Base-by-base conservation (phyloP, 2,329 filamentous ascomycete genomes). In the Purpureocillium takamizusanense region DNA sequence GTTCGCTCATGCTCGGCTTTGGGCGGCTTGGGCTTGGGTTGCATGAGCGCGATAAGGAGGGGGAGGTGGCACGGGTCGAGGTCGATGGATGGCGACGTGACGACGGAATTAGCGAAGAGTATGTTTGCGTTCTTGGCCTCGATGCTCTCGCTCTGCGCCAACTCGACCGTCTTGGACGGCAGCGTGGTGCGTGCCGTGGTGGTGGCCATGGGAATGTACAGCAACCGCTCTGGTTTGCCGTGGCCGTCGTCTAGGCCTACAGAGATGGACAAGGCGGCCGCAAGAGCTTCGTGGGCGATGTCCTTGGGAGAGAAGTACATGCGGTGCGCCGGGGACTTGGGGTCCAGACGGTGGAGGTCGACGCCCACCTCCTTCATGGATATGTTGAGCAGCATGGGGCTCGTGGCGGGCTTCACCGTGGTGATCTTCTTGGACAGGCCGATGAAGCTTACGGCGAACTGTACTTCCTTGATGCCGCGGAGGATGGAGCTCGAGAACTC, bases 251-350 rank as follows among this genome's bases (percentile, higher is more conserved):
- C 89, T 28, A 98, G 71, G 30, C 88, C 92, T 41, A 97, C 73
- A 0, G 90, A 90, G 40, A 98, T 85, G 1, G 92, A 95, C 31
- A 98, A 78, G 4, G 89, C 92, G 14, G 90, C 92, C 16, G 92
- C 75, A 28, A 98, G 72, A 10, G 89, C 92, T 67, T 98, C 90
- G 58, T 98, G 92, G 11, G 92, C 92, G 52, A 95, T 81, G 55
- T 95, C 92, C 44, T 87, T 83, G 16, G 83, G 79, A 3, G 89
- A 86, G 55, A 98, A 98, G 61, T 98, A 97, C 92, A 97, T 98
- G 46, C 92, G 81, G 68, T 98, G 92, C 0, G 90, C 88, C 1
- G 92, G 88, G 13, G 89, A 95, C 51, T 86, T 90, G 31, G 86
- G 83, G 56, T 98, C 90, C 39, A 98, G 74, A 16, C 90, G 81